Percentiles rank a stretch among this genome's conserved stretches.
Evolutionary conservation across 1,284 basidiomycete species (phyloP).

Genomic region (Cutaneotrichosporon arboriforme): DNA sequence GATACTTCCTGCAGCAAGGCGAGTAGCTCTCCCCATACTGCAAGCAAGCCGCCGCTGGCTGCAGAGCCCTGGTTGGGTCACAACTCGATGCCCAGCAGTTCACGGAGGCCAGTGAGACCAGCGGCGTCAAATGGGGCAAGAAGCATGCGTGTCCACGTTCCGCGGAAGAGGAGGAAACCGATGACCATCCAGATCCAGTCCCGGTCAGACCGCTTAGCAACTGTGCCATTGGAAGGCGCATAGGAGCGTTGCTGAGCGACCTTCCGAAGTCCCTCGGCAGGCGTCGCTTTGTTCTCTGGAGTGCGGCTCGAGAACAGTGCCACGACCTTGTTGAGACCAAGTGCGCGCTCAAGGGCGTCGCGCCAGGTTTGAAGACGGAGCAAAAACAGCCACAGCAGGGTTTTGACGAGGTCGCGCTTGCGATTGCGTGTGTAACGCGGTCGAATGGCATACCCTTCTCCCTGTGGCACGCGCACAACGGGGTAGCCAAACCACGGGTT

Average conservation of each 20-base stretch:
- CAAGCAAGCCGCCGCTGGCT: too few species aligned
- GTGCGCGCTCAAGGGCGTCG: constrained; percentile 29
- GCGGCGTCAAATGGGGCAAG: constrained; percentile 28
- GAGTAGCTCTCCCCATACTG: too few species aligned
- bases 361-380: constrained; percentile 39
- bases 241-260: constrained; percentile 7
- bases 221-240: neutral
- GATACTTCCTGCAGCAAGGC: too few species aligned
- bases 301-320: neutral
- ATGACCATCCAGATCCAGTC: constrained; percentile 47
- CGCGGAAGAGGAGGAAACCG: constrained; percentile 40
- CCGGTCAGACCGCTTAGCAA: constrained; percentile 3
- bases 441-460: constrained; percentile 19
- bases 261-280: constrained; percentile 5
- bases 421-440: constrained; percentile 41
- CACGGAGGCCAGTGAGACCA: constrained; percentile 22
- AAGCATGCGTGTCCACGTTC: constrained; percentile 37
- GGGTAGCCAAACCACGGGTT: constrained; percentile 49
- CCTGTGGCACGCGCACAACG: constrained; percentile 25
- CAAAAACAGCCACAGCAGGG: constrained; percentile 46
- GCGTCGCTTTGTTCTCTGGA: neutral
- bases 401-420: constrained; percentile 47
- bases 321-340: constrained; percentile 23
- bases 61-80: neutral
- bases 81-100: constrained; percentile 15